Evolutionary conservation across 345 rosid species (phyloP).

Genomic region (Brassica juncea): DNA sequence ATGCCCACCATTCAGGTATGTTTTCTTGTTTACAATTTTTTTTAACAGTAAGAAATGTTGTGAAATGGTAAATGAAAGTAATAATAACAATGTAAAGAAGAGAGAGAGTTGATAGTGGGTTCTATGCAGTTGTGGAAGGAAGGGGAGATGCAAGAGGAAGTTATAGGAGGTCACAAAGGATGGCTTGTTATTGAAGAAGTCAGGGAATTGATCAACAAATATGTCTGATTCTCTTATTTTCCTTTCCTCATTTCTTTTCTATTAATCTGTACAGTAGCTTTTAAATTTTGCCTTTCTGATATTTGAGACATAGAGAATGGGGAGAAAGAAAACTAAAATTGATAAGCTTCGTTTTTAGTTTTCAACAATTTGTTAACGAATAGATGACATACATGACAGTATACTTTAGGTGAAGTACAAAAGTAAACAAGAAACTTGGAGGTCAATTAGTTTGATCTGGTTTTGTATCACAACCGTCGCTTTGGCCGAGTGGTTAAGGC

Average conservation of each 20-base stretch:
- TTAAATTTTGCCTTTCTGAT: not conserved
- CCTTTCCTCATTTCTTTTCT: not conserved
- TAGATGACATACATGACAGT: not conserved
- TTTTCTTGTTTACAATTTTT: not conserved
- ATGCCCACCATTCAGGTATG: slow-evolving; percentile 95
- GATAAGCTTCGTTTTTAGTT: not conserved
- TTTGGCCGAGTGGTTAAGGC: slow-evolving; percentile 73
- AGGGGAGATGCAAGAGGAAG: slow-evolving; percentile 88
- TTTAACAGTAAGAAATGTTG: not conserved
- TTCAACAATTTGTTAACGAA: not conserved
- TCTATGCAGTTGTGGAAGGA: slow-evolving; percentile 73
- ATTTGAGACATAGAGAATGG: not conserved
- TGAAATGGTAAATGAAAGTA: not conserved
- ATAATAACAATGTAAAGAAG: not conserved
- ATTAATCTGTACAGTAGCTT: slow-evolving; percentile 20
- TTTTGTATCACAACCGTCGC: slow-evolving; percentile 7
- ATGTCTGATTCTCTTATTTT: slow-evolving; percentile 35
- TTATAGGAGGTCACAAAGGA: slow-evolving; percentile 92
- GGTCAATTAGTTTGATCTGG: not conserved
- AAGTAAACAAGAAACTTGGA: not conserved
- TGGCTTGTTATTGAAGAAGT: slow-evolving; percentile 96
- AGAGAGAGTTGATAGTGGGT: not conserved
- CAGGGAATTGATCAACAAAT: slow-evolving; percentile 67
- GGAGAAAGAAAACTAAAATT: not conserved
- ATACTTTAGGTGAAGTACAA: not conserved